A percentile compares a stretch with the other conserved stretches of the same genome.
Conservation (phyloP, 2,329 filamentous ascomycete species). For the Arthrobotrys conoides region DNA sequence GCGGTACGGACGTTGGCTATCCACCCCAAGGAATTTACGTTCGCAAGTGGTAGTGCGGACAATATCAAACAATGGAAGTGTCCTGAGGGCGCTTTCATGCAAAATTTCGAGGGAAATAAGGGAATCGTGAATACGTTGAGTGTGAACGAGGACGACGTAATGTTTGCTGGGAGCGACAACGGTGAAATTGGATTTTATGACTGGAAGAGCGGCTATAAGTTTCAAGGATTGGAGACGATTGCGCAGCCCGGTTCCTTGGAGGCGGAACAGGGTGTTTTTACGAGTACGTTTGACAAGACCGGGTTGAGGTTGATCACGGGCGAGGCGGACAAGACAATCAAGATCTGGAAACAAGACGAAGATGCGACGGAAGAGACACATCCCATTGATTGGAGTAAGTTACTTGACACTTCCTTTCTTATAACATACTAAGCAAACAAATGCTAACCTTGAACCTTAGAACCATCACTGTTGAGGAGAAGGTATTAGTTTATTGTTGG, state of each 20-base stretch:
- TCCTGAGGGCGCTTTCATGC: constrained; percentile 97
- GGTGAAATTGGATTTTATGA: constrained; percentile 98
- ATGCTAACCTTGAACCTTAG: constrained; percentile 40
- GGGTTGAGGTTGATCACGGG: constrained; percentile 91
- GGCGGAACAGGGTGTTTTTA: constrained; percentile 95
- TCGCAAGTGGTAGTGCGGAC: constrained; percentile 89
- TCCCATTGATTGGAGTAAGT: constrained; percentile 83
- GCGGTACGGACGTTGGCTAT: constrained; percentile 86
- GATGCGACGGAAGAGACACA: constrained; percentile 91
- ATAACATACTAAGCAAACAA: background rate
- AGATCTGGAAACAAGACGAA: constrained; percentile 96
- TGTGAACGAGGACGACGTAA: constrained; percentile 93
- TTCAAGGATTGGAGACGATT: constrained; percentile 89
- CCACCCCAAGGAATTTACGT: constrained; percentile 95
- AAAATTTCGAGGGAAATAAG: constrained; percentile 97
- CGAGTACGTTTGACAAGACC: constrained; percentile 89
- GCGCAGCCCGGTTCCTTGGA: constrained; percentile 95
- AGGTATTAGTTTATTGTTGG: constrained; percentile 34
- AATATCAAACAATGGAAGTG: constrained; percentile 99
- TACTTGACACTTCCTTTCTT: background rate
- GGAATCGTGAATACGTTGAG: constrained; percentile 94
- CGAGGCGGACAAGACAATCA: constrained; percentile 98
- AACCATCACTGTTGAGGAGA: constrained; percentile 56
- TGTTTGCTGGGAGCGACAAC: constrained; percentile 96
- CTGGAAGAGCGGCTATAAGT: constrained; percentile 95